These are phyloP conservation scores for Rhynchospora tenuis DNA, from an alignment of 176 grass and related monocot species.

Conservation along the genomic window DNA sequence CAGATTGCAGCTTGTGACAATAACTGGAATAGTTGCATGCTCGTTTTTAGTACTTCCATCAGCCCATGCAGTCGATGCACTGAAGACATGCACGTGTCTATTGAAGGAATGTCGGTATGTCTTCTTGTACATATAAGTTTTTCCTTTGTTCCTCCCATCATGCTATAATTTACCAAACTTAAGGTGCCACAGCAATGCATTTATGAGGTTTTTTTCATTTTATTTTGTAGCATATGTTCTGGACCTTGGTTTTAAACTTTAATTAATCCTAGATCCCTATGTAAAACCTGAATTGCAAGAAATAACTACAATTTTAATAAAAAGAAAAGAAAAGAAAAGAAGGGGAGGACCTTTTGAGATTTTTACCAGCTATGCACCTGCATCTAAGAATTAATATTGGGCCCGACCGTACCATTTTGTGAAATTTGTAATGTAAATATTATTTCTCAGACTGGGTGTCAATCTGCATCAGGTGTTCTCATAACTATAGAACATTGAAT, in stretches of 20 bases:
- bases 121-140: not conserved
- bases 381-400: not conserved
- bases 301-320: not conserved
- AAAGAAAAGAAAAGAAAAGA: not conserved
- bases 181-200: not conserved
- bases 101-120: slow-evolving; percentile 92
- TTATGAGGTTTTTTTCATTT: not conserved
- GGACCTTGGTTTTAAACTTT: not conserved
- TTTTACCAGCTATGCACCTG: not conserved
- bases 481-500: not conserved
- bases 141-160: not conserved
- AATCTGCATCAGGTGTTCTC: not conserved
- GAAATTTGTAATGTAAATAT: not conserved
- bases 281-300: not conserved
- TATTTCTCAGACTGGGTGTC: not conserved
- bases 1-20: slow-evolving; percentile 36
- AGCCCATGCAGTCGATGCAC: slow-evolving; percentile 62
- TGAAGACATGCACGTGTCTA: slow-evolving; percentile 95
- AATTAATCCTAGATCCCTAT: not conserved
- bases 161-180: not conserved
- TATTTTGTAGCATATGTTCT: not conserved
- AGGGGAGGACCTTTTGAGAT: slow-evolving; percentile 1
- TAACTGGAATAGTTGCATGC: slow-evolving; percentile 57
- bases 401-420: not conserved
- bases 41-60: slow-evolving; percentile 60